Evolutionary conservation across 257 asterid species (phyloP).

Genomic region (Solanum phureja): DNA sequence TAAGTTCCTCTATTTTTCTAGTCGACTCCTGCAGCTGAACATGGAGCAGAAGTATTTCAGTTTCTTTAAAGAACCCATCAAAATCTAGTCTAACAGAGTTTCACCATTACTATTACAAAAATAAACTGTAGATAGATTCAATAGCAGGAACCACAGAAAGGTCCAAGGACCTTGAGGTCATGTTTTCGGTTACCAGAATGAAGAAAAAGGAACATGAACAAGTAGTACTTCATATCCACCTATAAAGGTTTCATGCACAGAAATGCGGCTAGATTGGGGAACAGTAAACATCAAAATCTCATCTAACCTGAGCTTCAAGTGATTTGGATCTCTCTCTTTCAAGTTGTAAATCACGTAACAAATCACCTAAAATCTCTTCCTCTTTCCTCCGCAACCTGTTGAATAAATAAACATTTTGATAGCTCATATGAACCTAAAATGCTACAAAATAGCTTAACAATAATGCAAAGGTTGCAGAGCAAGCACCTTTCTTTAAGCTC

Average conservation of each 20-base stretch:
- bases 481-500: slow-evolving; percentile 54
- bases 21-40: slow-evolving; percentile 49
- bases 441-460: neutral
- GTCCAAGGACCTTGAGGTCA: neutral
- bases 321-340: slow-evolving; percentile 62
- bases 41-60: neutral
- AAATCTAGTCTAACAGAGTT: neutral
- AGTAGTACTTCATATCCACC: neutral
- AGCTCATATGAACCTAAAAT: neutral
- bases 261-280: neutral
- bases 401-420: neutral
- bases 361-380: slow-evolving; percentile 64
- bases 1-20: slow-evolving; percentile 36
- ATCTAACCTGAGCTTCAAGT: slow-evolving; percentile 65
- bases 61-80: neutral
- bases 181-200: neutral
- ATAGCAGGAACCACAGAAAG: neutral
- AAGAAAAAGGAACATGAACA: neutral
- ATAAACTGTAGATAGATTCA: neutral
- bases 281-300: neutral
- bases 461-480: neutral
- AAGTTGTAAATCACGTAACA: slow-evolving; percentile 48
- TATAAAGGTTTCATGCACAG: neutral
- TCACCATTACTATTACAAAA: neutral
- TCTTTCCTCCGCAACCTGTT: slow-evolving; percentile 62